Conservation (phyloP, 78 protist genomes). For the Cyanophora paradoxa region DNA sequence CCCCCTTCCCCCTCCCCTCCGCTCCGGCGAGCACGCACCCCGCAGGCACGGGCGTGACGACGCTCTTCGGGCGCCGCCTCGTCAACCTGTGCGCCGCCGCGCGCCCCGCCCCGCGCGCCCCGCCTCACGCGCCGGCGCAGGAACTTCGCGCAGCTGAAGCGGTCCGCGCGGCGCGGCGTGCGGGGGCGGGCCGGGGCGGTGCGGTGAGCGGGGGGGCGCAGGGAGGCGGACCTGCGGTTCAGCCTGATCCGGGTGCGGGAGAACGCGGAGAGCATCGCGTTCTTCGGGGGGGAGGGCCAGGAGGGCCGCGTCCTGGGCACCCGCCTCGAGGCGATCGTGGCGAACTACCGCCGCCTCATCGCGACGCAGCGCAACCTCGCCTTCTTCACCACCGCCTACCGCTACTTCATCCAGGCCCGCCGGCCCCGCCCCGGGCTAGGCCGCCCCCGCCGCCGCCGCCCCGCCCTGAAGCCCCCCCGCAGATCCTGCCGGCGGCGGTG, state of each 20-base stretch:
- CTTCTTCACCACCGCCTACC: slow-evolving; percentile 28
- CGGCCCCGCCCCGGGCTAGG: not conserved
- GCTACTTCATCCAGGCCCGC: slow-evolving; percentile 15
- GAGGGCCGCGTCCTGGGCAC: too few species aligned
- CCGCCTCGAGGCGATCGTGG: not conserved
- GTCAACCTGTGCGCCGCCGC: too few species aligned
- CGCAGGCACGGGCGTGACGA: too few species aligned
- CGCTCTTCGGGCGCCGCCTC: not conserved
- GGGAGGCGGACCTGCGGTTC: slow-evolving; percentile 21
- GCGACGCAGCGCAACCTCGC: slow-evolving; percentile 32
- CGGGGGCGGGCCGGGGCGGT: not conserved
- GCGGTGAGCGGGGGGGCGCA: too few species aligned
- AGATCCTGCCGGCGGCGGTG: slow-evolving; percentile 31
- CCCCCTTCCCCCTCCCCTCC: not conserved
- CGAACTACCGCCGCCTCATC: not conserved
- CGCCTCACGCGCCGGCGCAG: too few species aligned
- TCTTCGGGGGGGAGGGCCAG: slow-evolving; percentile 21
- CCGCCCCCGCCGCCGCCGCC: not conserved
- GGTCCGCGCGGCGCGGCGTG: not conserved
- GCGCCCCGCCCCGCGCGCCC: too few species aligned
- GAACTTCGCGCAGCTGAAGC: slow-evolving; percentile 7
- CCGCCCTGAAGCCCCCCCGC: not conserved
- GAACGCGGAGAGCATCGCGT: slow-evolving; percentile 52
- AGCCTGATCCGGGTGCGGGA: slow-evolving; percentile 40
- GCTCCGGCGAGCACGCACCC: too few species aligned